A percentile compares a stretch with the other conserved stretches of the same genome.
phyloP scores from a whole-genome alignment of 2,329 filamentous ascomycete genomes.

The Sporothrix brasiliensis region DNA sequence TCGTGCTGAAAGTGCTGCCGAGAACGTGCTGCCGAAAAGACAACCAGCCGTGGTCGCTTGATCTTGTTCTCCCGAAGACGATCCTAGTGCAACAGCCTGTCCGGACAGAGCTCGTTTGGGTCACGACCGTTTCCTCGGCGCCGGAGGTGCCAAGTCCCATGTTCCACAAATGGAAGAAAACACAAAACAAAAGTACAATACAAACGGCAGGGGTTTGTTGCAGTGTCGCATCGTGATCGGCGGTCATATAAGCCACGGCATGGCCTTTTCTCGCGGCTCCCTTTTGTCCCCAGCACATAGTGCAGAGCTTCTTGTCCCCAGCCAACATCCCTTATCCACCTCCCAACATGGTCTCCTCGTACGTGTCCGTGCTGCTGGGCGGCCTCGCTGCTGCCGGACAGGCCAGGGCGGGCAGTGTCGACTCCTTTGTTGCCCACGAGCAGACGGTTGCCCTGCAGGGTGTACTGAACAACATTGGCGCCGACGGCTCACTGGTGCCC shows the following conservation, averaged over 20 bases:
- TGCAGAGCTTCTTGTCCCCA: too few species aligned
- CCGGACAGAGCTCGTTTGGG: not conserved
- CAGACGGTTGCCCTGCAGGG: conserved; percentile 12
- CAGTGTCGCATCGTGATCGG: not conserved
- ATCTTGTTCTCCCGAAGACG: not conserved
- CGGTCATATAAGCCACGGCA: not conserved
- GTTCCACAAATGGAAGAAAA: not conserved
- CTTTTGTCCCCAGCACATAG: not conserved
- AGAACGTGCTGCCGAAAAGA: not conserved
- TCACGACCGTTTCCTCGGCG: not conserved
- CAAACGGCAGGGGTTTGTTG: not conserved
- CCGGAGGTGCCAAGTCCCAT: not conserved
- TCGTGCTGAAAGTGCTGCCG: not conserved
- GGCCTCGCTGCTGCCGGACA: conserved; percentile 11
- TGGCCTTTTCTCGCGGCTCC: not conserved
- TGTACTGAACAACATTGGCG: not conserved
- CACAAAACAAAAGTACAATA: not conserved
- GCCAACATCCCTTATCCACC: not conserved
- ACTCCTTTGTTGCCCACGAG: conserved; percentile 3
- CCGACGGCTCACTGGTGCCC: not conserved
- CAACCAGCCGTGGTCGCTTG: too few species aligned
- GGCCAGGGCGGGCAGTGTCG: conserved; percentile 6
- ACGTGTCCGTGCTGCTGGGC: conserved; percentile 10
- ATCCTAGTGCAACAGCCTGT: not conserved
- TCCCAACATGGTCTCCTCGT: conserved; percentile 13